Percentiles rank a stretch among this genome's conserved stretches.
Conservation (phyloP, 2,329 filamentous ascomycete species). For the Calonectria multiphialidica region DNA sequence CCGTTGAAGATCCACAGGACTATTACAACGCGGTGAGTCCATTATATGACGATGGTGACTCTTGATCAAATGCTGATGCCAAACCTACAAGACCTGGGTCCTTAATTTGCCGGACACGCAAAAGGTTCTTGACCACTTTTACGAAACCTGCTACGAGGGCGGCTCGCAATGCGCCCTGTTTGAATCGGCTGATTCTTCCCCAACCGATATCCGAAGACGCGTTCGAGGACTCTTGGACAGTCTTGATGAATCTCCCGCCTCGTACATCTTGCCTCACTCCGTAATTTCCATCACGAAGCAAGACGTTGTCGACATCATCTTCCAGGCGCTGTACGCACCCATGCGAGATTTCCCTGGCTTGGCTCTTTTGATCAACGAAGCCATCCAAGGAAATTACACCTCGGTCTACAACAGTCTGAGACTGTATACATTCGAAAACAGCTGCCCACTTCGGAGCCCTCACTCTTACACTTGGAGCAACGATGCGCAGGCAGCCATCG, state of each 20-base stretch:
- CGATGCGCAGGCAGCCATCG: slow-evolving; percentile 35
- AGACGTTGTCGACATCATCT: slow-evolving; percentile 47
- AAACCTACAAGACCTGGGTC: slow-evolving; percentile 46
- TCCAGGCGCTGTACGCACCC: slow-evolving; percentile 47
- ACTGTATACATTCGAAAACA: not conserved
- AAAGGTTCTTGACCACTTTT: slow-evolving; percentile 48
- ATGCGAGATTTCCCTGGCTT: slow-evolving; percentile 24
- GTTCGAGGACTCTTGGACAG: slow-evolving; percentile 46
- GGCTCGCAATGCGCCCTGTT: slow-evolving; percentile 47
- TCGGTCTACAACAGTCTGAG: not conserved
- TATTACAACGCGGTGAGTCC: slow-evolving; percentile 42
- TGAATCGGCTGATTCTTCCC: slow-evolving; percentile 38
- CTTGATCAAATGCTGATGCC: not conserved
- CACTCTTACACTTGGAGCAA: not conserved
- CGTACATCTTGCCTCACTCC: slow-evolving; percentile 31
- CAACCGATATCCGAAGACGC: slow-evolving; percentile 47
- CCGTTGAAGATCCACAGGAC: slow-evolving; percentile 52
- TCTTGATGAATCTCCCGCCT: slow-evolving; percentile 45
- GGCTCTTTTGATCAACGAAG: slow-evolving; percentile 26
- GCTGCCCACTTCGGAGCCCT: not conserved
- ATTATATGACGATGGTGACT: no score
- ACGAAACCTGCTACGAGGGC: slow-evolving; percentile 50
- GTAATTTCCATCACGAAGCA: slow-evolving; percentile 45
- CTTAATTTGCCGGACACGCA: slow-evolving; percentile 54
- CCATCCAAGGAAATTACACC: slow-evolving; percentile 35